Conservation (phyloP, 179 eudicot genomes). For the Carnegiea gigantea region DNA sequence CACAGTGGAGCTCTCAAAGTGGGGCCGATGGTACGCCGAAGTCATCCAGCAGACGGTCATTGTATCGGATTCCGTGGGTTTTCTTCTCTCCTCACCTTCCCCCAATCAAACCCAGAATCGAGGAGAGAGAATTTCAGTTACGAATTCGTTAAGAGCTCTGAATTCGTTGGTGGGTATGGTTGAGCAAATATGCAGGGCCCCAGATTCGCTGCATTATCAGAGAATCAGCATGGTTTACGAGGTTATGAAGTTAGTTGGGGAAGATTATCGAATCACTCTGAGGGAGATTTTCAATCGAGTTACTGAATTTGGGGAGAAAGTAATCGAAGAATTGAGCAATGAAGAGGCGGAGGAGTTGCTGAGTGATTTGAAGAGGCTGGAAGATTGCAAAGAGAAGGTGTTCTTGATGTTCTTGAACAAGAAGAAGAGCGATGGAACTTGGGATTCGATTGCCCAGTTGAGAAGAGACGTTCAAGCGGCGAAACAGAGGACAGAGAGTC, state of each 20-base stretch:
- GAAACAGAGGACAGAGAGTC: slow-evolving; percentile 27
- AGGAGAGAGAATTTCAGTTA: slow-evolving; percentile 25
- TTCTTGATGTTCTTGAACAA: slow-evolving; percentile 40
- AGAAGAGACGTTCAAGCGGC: slow-evolving; percentile 25
- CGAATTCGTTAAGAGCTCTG: slow-evolving; percentile 38
- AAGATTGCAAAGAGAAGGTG: slow-evolving; percentile 47
- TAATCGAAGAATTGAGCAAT: slow-evolving; percentile 39
- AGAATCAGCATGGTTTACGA: slow-evolving; percentile 45
- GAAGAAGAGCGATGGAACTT: slow-evolving; percentile 52
- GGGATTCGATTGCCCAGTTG: slow-evolving; percentile 51
- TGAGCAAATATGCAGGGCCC: slow-evolving; percentile 51
- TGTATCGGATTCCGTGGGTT: slow-evolving; percentile 30
- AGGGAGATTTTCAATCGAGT: slow-evolving; percentile 43
- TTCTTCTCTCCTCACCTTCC: slow-evolving; percentile 1
- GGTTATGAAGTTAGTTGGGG: slow-evolving; percentile 37
- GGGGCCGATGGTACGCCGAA: slow-evolving; percentile 72
- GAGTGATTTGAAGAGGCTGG: slow-evolving; percentile 40
- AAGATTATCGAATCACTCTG: slow-evolving; percentile 51
- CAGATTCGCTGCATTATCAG: slow-evolving; percentile 45
- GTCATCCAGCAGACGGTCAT: slow-evolving; percentile 39
- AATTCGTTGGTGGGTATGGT: slow-evolving; percentile 38
- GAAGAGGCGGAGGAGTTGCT: slow-evolving; percentile 42
- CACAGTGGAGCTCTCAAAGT: slow-evolving; percentile 45
- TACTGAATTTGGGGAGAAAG: slow-evolving; percentile 31
- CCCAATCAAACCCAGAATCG: neutral